Evolutionary conservation across 345 rosid species (phyloP), one percentile per base, ranked within the genome.

Genomic region (Anacardium occidentale): DNA sequence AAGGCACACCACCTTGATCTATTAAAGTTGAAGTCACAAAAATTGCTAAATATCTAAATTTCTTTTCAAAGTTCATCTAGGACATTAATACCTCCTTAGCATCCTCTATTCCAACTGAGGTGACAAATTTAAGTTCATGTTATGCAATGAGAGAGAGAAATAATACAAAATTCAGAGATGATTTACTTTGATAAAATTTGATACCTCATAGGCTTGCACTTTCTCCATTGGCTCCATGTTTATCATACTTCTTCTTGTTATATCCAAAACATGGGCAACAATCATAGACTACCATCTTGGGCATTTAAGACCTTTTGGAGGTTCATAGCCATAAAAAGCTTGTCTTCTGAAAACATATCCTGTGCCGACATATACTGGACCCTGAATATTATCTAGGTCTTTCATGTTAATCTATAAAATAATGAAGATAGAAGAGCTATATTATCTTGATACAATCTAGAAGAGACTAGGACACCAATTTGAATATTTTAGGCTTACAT

Each of bases 261-360:
- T 88, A 87, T 70, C 99, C 98, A 63, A 92, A 92, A 73, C 99
- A 92, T 65, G 98, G 98, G 84, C 96, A 95, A 76, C 99, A 92
- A 75, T 86, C 98, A 77, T 98, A 95, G 82, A 82, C 92, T 8
- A 85, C 91, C 99, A 95, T 95, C 85, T 95, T 92, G 4, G 98
- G 70, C 98, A 96, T 84, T 85, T 90, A 26, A 89, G 89, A 69
- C 90, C 94, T 79, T 85, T 87, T 8, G 99, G 98, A 32, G 99
- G 97, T 13, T 88, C 86, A 76, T 95, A 95, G 40, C 99, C 99
- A 74, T 95, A 95, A n/a, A 95, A 83, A 72, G 99, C 98, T 68
- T 88, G 95, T 70, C 99, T 78, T 71, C 89, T 89, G 85, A 95
- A 95, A 47, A 92, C 96, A 80, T 98, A 95, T 45, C 99, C 97